A percentile compares a stretch with the other conserved stretches of the same genome.
Conservation (phyloP, 257 asterid genomes). For the Jaltomata sinuosa region DNA sequence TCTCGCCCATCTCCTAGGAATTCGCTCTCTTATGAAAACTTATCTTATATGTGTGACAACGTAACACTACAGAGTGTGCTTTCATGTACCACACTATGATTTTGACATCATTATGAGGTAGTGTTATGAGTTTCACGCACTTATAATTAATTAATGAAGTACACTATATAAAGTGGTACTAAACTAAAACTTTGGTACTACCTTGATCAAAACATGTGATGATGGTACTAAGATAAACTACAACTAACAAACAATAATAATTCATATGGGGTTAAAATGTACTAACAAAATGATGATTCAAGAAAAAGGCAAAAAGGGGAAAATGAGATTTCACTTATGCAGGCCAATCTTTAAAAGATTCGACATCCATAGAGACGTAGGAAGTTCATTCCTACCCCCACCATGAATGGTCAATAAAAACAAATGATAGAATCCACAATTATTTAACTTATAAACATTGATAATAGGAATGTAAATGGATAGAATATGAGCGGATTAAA, state of each 20-base stretch:
- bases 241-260: background rate
- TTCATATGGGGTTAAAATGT: background rate
- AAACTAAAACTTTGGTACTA: background rate
- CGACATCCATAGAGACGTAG: constrained; percentile 26
- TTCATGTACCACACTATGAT: background rate
- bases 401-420: background rate
- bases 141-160: background rate
- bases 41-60: too few species aligned
- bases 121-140: background rate
- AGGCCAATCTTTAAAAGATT: constrained; percentile 15
- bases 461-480: too few species aligned
- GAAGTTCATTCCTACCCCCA: constrained; percentile 33
- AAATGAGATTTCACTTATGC: background rate
- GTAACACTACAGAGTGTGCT: background rate
- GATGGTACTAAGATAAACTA: background rate
- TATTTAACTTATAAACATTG: too few species aligned
- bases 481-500: too few species aligned
- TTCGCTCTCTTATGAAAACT: too few species aligned
- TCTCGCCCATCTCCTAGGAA: background rate
- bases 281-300: background rate
- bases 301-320: background rate
- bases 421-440: background rate
- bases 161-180: background rate
- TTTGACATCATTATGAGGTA: background rate
- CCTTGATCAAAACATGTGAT: background rate